Evolutionary conservation across 2,329 filamentous ascomycete species (phyloP).

Genomic region (Hypoxylon sp.): DNA sequence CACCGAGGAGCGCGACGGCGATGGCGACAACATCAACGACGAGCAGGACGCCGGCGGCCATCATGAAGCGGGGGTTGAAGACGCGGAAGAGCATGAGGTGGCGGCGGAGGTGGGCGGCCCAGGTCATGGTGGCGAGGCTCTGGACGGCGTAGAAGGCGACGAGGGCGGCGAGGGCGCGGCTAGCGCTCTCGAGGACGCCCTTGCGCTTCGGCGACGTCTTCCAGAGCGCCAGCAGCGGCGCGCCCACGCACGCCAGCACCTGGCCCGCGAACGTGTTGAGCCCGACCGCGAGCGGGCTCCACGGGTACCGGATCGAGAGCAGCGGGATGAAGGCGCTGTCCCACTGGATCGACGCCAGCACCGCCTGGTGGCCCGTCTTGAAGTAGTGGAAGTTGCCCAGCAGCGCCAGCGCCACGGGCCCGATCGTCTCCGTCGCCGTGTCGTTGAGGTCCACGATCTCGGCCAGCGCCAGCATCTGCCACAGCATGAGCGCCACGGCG

Average conservation of each 20-base stretch:
- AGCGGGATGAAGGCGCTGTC: conserved; percentile 93
- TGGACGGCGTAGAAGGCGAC: conserved; percentile 84
- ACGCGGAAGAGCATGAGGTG: conserved; percentile 98
- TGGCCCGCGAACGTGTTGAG: conserved; percentile 92
- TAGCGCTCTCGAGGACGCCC: conserved; percentile 73
- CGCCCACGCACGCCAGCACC: conserved; percentile 79
- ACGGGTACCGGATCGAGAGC: conserved; percentile 83
- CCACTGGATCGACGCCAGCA: conserved; percentile 90
- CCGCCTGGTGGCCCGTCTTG: conserved; percentile 96
- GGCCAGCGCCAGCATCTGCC: conserved; percentile 85
- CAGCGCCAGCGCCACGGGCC: conserved; percentile 83
- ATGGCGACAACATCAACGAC: conserved; percentile 80
- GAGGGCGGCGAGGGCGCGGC: conserved; percentile 76
- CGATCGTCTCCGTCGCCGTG: conserved; percentile 74
- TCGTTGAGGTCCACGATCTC: conserved; percentile 69
- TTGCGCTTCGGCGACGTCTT: conserved; percentile 81
- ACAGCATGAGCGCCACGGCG: conserved; percentile 80
- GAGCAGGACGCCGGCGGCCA: conserved; percentile 74
- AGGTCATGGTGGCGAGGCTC: conserved; percentile 85
- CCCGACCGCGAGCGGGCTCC: conserved; percentile 80
- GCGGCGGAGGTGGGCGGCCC: conserved; percentile 85
- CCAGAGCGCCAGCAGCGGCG: conserved; percentile 87
- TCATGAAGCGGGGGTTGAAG: conserved; percentile 90
- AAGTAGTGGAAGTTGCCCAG: conserved; percentile 95
- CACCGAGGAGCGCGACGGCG: conserved; percentile 73